Percentiles rank a stretch among this genome's conserved stretches.
Conservation (phyloP, 1,284 basidiomycete genomes). For the Farysia itapuensis region DNA sequence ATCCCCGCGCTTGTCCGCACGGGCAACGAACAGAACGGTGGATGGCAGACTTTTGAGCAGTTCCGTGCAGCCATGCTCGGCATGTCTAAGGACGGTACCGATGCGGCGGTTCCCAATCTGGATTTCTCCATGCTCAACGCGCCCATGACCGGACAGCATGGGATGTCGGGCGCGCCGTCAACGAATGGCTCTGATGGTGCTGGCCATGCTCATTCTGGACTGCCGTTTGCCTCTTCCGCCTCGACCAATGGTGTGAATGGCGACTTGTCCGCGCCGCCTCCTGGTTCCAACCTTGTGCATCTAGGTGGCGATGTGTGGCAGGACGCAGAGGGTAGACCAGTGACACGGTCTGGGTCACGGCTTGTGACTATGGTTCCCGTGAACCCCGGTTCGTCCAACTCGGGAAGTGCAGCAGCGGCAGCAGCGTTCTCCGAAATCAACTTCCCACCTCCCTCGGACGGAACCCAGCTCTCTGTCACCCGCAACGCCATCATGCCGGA, state of each 20-base stretch:
- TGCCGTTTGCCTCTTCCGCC: neutral
- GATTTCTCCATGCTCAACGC: slow-evolving; percentile 28
- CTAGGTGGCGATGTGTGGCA: slow-evolving; percentile 44
- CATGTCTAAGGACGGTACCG: neutral
- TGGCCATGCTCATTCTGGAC: too few relatives aligned
- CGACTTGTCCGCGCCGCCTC: neutral
- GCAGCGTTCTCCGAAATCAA: neutral
- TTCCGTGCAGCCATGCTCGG: slow-evolving; percentile 22
- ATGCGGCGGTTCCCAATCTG: slow-evolving; percentile 13
- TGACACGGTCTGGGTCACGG: slow-evolving; percentile 36
- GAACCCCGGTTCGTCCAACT: slow-evolving; percentile 2
- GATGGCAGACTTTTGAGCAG: slow-evolving; percentile 55
- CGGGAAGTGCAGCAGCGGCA: too few relatives aligned
- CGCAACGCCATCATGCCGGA: slow-evolving; percentile 20
- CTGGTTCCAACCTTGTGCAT: slow-evolving; percentile 25
- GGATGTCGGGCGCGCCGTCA: neutral
- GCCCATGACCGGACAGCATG: slow-evolving; percentile 1
- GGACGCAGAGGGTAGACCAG: slow-evolving; percentile 37
- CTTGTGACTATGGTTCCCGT: slow-evolving; percentile 46
- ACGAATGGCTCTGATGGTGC: neutral
- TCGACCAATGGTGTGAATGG: neutral
- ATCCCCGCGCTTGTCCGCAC: slow-evolving; percentile 40
- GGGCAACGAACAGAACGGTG: slow-evolving; percentile 38
- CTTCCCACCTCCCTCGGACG: neutral
- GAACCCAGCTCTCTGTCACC: slow-evolving; percentile 14